These are phyloP conservation scores for Neofusicoccum sp. DNA, from an alignment of 2,329 filamentous ascomycete species.

Conservation along the genomic window DNA sequence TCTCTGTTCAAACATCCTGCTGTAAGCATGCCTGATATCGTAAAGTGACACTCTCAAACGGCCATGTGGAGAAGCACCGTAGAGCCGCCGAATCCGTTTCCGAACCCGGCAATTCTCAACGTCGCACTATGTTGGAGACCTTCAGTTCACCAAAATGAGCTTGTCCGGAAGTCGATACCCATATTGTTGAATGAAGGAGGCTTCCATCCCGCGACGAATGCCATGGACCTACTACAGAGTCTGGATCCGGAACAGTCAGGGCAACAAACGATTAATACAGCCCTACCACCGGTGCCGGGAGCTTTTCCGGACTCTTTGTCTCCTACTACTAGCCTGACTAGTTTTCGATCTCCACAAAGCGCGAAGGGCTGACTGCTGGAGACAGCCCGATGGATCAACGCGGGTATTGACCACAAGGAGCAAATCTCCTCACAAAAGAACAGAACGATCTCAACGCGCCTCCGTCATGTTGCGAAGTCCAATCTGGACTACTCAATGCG, in stretches of 20 bases:
- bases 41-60: neutral
- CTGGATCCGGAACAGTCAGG: neutral
- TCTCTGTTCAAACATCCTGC: neutral
- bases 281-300: neutral
- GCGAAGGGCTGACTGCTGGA: no score
- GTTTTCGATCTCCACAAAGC: neutral
- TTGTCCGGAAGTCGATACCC: neutral
- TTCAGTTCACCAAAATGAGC: neutral
- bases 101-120: neutral
- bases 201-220: no score
- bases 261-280: no score
- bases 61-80: neutral
- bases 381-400: neutral
- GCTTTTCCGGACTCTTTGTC: neutral
- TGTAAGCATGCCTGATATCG: neutral
- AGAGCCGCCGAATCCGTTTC: neutral
- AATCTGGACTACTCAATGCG: neutral
- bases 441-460: neutral
- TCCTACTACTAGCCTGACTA: neutral
- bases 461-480: neutral
- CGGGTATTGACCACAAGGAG: no score
- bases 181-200: no score
- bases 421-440: neutral
- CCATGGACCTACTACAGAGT: neutral
- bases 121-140: no score